Conservation (phyloP, 306 rosid species). For the Vigna reflexopilosa region DNA sequence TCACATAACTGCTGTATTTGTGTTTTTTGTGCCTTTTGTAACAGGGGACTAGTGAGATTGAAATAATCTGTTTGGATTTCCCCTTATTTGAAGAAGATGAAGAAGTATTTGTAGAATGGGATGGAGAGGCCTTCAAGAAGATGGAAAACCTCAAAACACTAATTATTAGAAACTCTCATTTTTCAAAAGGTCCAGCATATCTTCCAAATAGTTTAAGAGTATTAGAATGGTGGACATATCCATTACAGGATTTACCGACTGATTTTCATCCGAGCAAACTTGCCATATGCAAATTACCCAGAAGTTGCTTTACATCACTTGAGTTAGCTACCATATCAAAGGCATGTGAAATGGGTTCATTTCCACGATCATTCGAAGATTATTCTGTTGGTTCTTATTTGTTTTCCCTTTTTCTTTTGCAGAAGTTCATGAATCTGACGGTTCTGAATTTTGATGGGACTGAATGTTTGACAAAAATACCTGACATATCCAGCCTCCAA, state of each 20-base stretch:
- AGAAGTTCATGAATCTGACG: neutral
- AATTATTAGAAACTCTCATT: neutral
- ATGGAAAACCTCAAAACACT: slow-evolving; percentile 31
- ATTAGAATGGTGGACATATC: slow-evolving; percentile 47
- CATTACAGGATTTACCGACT: slow-evolving; percentile 40
- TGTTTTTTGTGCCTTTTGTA: neutral
- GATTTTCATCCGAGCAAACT: slow-evolving; percentile 39
- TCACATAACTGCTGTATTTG: neutral
- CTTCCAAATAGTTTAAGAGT: slow-evolving; percentile 43
- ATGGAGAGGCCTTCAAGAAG: slow-evolving; percentile 28
- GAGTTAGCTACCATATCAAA: neutral
- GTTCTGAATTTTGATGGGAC: neutral
- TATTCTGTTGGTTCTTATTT: neutral
- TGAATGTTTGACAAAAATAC: neutral
- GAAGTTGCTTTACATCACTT: slow-evolving; percentile 1
- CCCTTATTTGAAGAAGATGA: neutral
- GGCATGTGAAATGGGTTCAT: neutral
- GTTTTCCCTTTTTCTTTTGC: neutral
- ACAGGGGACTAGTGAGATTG: slow-evolving; percentile 16
- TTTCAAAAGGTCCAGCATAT: slow-evolving; percentile 32
- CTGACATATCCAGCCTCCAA: neutral
- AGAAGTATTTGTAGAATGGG: slow-evolving; percentile 22
- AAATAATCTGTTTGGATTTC: neutral
- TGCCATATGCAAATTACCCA: neutral
- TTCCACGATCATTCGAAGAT: neutral